These are phyloP conservation scores for Sugiyamaella sp. DNA, from an alignment of 1,139 yeast species.

Conservation along the genomic window DNA sequence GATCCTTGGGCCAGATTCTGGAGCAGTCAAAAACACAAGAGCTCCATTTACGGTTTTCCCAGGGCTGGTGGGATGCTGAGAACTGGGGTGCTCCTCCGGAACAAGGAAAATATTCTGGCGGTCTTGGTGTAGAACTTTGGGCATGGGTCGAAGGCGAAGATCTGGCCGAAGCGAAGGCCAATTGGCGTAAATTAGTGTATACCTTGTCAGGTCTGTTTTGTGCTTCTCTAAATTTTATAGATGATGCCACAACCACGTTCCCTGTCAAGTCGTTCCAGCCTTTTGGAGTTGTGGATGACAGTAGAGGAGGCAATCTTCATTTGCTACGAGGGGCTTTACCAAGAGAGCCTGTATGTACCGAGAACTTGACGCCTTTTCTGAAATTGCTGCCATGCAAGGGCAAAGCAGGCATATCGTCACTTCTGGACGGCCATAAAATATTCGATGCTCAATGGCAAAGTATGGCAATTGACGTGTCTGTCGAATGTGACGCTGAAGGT, in stretches of 20 bases:
- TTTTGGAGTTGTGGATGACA: conserved; percentile 21
- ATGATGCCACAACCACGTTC: conserved; percentile 72
- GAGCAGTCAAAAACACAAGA: conserved; percentile 69
- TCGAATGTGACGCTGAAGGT: conserved; percentile 47
- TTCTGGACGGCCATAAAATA: conserved; percentile 93
- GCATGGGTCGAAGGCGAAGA: conserved; percentile 73
- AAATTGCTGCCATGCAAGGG: conserved; percentile 92
- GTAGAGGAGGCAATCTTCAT: conserved; percentile 43
- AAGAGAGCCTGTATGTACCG: conserved; percentile 96
- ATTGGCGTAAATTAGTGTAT: conserved; percentile 76
- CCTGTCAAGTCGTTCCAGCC: conserved; percentile 59
- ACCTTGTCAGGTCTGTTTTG: conserved; percentile 90
- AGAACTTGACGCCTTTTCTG: conserved; percentile 90
- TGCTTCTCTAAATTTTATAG: conserved; percentile 90
- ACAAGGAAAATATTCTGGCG: conserved; percentile 77
- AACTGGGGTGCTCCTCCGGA: conserved; percentile 84
- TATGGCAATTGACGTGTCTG: conserved; percentile 82
- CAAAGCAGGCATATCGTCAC: conserved; percentile 81
- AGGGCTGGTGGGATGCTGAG: conserved; percentile 95
- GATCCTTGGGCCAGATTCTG: conserved; percentile 77
- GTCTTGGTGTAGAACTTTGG: conserved; percentile 95
- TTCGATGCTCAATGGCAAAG: conserved; percentile 95
- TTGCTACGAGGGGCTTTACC: conserved; percentile 86
- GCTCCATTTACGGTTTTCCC: conserved; percentile 81
- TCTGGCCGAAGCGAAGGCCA: conserved; percentile 56